Base-by-base conservation (phyloP, 139 green algal genomes). In the Chlamydomonas sp. region DNA sequence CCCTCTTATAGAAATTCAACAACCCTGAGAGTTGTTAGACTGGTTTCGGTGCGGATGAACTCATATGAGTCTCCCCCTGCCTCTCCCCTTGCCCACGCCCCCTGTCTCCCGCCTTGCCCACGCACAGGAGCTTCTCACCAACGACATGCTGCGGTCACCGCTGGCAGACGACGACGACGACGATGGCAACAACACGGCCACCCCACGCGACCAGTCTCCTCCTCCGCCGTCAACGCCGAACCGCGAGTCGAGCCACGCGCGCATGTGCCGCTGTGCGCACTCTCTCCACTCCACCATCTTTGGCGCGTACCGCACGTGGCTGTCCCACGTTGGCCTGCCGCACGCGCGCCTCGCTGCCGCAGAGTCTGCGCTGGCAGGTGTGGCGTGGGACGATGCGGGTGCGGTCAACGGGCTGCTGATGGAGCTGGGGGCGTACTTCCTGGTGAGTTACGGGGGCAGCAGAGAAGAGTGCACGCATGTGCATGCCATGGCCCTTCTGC, bases 361-460 rank as follows among this genome's bases (percentile, higher is more conserved):
- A 33, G 22, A 30, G 22, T 10, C 22, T 10, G 54, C 26, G 24
- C 26, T 64, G 26, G 54, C 8, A 33, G 54, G 20, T 20, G 54
- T 6, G 24, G 34, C 24, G 24, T 64, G 54, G 54, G 26, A 30
- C 26, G 20, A 8, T 26, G 8, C 16, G 22, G 54, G 8, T 10
- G 54, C 54, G 29, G 35, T 83, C 30, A 70, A 78, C 35, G 73
- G 67, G 13, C 65, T 79, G 61, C 59, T 83, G 47, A 60, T 36
- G 10, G 84, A 91, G 79, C 77, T 91, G 58, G 68, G 74, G 2
- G 67, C 94, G 29, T 96, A 84, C 73, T 90, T 92, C 72, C 75
- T 95, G 48, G 81, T 77, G 16, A 72, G 50, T 54, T n/a, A n/a
- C n/a, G n/a, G n/a, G n/a, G n/a, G n/a, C n/a, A n/a, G n/a, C n/a